A percentile compares a stretch with the other conserved stretches of the same genome.
These are phyloP conservation scores for Picea abies DNA, from an alignment of 83 land plant species.

Conservation along the genomic window DNA sequence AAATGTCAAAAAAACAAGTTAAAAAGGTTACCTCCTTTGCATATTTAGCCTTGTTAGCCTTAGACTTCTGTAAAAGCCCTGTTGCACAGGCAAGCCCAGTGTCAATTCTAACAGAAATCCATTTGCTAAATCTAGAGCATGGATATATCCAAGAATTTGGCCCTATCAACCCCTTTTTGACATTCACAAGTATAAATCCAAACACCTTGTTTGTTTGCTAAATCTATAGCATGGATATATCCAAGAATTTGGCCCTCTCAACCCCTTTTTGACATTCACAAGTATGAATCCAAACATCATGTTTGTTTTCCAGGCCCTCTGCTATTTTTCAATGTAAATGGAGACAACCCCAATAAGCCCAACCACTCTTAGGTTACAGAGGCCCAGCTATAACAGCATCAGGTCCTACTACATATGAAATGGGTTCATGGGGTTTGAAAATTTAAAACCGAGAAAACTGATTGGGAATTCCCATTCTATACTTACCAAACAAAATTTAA, in stretches of 20 bases:
- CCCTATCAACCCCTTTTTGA: background rate
- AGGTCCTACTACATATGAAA: background rate
- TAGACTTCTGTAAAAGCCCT: constrained; percentile 72
- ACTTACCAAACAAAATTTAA: background rate
- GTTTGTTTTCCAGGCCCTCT: background rate
- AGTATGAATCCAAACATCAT: background rate
- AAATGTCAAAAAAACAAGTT: background rate
- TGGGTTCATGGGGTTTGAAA: background rate
- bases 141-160: background rate
- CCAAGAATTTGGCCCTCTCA: background rate
- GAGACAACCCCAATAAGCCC: background rate
- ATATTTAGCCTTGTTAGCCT: constrained; percentile 77
- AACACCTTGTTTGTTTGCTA: background rate
- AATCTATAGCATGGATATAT: background rate
- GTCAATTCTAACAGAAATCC: background rate
- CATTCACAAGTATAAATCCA: background rate
- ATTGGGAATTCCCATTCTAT: background rate
- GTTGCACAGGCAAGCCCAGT: constrained; percentile 9
- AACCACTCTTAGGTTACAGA: background rate
- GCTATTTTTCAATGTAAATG: background rate
- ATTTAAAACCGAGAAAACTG: background rate
- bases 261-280: background rate
- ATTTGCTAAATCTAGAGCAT: background rate
- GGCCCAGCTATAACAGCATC: background rate
- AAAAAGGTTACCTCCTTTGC: constrained; percentile 65